Base-by-base conservation (phyloP, 257 asterid species). In the Lycium barbarum region DNA sequence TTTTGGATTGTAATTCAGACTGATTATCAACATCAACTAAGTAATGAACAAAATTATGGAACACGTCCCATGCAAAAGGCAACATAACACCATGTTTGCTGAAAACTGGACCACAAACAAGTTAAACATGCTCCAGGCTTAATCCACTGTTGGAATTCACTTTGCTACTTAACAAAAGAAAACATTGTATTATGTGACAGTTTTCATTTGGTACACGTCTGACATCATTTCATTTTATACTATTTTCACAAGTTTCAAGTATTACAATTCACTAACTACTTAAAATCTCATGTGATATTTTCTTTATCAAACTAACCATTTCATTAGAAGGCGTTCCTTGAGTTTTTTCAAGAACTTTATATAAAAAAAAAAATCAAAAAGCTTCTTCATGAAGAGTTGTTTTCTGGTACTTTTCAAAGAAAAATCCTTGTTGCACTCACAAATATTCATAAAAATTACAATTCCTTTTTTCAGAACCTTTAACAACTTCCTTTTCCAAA, bases 11-110 rank as follows among this genome's bases (percentile, higher is more conserved):
- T 26, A 26, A 49, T 5, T 45, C 36, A 22, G 82, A 22, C 26
- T 5, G 2, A 76, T 51, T 9, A 79, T 35, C 53, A 83, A 86
- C 73, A 74, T 81, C 62, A 78, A 87, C 76, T 15, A 43, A 14
- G 45, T 15, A 53, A 80, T 12, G 26, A 12, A 68, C 38, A 51
- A 40, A 26, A 51, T n/a, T 53, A 78, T 26, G 12, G 58, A 36
- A 10, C 51, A 84, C 8, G 22, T 20, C 57, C 61, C 59, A 68
- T 17, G 20, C 43, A 47, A 20, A 20, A 3, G 43, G 7, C 18
- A 74, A 11, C 43, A 74, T 74, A 74, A 74, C 59, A 47, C 81
- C 38, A 47, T 12, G 81, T 20, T 74, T 74, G 12, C 20, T 47
- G n/a, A 47, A 74, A 47, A 47, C 61, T 74, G 61, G 7, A 74